A percentile compares a stretch with the other conserved stretches of the same genome.
Conservation (phyloP, 2,329 filamentous ascomycete genomes). For the Epicoccum nigrum region DNA sequence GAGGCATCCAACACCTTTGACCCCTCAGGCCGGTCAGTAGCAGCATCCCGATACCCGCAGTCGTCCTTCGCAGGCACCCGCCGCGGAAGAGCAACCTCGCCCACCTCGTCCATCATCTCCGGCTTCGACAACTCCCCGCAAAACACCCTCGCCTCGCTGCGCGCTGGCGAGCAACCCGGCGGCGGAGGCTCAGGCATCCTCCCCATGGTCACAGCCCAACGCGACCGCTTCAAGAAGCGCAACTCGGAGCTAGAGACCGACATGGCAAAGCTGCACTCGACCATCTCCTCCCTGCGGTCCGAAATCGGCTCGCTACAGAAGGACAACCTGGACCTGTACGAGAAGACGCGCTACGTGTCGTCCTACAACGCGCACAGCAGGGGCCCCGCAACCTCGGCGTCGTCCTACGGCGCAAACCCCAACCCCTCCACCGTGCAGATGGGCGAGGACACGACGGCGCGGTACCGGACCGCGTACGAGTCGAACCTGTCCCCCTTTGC, state of each 20-base stretch:
- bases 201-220: slow-evolving; percentile 97
- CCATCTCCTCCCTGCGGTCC: slow-evolving; percentile 83
- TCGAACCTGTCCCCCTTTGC: slow-evolving; percentile 95
- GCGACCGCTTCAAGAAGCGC: slow-evolving; percentile 97
- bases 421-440: slow-evolving; percentile 77
- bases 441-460: slow-evolving; percentile 59
- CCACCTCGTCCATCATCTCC: slow-evolving; percentile 97
- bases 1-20: slow-evolving; percentile 84
- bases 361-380: slow-evolving; percentile 87
- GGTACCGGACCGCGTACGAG: slow-evolving; percentile 92
- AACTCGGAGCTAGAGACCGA: slow-evolving; percentile 90
- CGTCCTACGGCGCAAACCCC: slow-evolving; percentile 67
- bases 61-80: slow-evolving; percentile 59
- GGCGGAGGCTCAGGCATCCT: slow-evolving; percentile 85
- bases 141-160: slow-evolving; percentile 62
- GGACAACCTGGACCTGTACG: slow-evolving; percentile 94
- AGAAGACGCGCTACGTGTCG: slow-evolving; percentile 96
- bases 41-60: slow-evolving; percentile 78
- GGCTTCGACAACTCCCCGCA: slow-evolving; percentile 70
- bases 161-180: slow-evolving; percentile 67
- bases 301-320: slow-evolving; percentile 92
- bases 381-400: slow-evolving; percentile 62
- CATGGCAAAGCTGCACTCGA: slow-evolving; percentile 80
- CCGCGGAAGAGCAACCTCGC: slow-evolving; percentile 73
- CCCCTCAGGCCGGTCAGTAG: slow-evolving; percentile 84